These are phyloP conservation scores for Colletotrichum viniferum DNA, from an alignment of 2,329 filamentous ascomycete species.

Conservation along the genomic window DNA sequence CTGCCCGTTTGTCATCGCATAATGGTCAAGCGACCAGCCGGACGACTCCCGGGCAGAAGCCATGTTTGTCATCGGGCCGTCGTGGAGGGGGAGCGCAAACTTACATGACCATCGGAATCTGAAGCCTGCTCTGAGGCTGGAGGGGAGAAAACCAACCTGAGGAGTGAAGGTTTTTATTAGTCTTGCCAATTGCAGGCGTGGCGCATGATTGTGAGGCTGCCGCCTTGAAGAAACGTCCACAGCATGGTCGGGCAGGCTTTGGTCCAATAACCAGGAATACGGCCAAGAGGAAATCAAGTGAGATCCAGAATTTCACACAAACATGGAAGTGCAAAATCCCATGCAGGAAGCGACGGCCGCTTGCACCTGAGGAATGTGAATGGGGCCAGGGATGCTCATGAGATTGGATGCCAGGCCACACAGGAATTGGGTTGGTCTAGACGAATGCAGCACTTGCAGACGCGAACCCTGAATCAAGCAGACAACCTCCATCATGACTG, in stretches of 20 bases:
- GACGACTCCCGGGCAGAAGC: background rate
- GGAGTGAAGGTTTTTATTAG: background rate
- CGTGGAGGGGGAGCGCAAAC: background rate
- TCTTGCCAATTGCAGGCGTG: background rate
- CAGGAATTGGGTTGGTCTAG: conserved; percentile 16
- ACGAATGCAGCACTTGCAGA: conserved; percentile 13
- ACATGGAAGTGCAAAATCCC: background rate
- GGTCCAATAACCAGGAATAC: background rate
- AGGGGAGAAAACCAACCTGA: background rate
- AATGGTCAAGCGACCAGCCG: background rate
- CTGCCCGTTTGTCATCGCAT: background rate
- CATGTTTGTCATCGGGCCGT: background rate
- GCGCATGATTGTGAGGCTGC: background rate
- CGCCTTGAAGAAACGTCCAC: background rate
- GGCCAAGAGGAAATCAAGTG: conserved; percentile 6
- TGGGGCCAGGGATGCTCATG: conserved; percentile 8
- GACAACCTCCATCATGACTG: background rate
- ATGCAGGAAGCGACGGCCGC: background rate
- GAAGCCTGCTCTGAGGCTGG: background rate
- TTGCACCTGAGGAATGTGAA: conserved; percentile 12
- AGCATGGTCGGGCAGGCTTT: background rate
- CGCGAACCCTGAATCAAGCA: background rate
- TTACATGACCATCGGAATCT: background rate
- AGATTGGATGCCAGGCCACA: conserved; percentile 12
- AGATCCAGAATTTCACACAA: background rate